Base-by-base conservation (phyloP, 1,284 basidiomycete genomes). In the Tranzscheliella williamsii region DNA sequence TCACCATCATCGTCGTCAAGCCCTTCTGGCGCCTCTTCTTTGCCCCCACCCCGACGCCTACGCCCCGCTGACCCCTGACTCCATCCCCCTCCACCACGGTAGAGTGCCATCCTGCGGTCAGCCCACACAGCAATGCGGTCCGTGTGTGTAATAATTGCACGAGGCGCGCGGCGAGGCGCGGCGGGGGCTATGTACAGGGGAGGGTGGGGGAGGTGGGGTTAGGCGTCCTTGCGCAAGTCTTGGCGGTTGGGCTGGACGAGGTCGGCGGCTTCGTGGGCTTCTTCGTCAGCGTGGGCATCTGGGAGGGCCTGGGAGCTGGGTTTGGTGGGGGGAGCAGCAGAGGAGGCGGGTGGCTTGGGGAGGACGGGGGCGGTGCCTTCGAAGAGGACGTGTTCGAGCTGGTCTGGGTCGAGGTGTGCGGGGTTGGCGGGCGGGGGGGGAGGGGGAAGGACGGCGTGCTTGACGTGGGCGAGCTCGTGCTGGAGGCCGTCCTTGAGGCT, bases 1-100 rank as follows among this genome's bases (percentile, higher is more conserved):
- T 91, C 53, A 65, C 91, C 41, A 83, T 88, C 37, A 84, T 92
- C 70, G 85, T 91, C 58, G 87, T 90, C 81, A 90, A 90, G 78
- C 89, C 89, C 36, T 70, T 72, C 26, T 68, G 62, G 62, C 29
- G 50, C 18, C 27, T 37, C 18, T 24, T 41, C 8, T 50, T 51
- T 27, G 37, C 42, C 5, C 23, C n/a, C 4, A 17, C 38, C 3
- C 37, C 23, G 16, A 8, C 20, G n/a, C 21, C 37, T 22, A 17
- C 33, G 18, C 18, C 33, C 18, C n/a, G n/a, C n/a, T n/a, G n/a
- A 27, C 26, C 26, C 26, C 26, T 15, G 15, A 8, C 26, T 27
- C 15, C 26, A 27, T n/a, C n/a, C n/a, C n/a, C n/a, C n/a, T n/a
- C n/a, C n/a, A n/a, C n/a, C n/a, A n/a, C n/a, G n/a, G n/a, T n/a